A percentile compares a stretch with the other conserved stretches of the same genome.
Conservation (phyloP, 2,329 filamentous ascomycete genomes). For the Dactylellina parvicollis region DNA sequence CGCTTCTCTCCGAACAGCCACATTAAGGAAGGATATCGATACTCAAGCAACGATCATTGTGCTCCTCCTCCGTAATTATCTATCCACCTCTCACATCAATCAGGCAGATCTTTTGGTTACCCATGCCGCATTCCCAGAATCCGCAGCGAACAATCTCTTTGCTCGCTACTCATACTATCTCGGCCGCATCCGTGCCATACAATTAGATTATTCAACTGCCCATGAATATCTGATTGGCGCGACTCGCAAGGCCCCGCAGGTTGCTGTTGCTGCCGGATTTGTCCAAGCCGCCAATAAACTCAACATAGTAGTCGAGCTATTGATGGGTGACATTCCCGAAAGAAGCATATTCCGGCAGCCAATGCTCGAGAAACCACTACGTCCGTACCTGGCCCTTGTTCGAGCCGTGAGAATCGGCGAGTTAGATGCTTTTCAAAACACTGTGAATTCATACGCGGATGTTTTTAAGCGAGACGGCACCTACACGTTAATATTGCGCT, state of each 20-base stretch:
- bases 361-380: slow-evolving; percentile 83
- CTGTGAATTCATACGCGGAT: slow-evolving; percentile 81
- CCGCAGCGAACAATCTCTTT: slow-evolving; percentile 97
- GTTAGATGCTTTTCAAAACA: slow-evolving; percentile 88
- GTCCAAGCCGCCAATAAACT: slow-evolving; percentile 96
- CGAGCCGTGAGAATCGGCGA: slow-evolving; percentile 97
- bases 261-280: slow-evolving; percentile 88
- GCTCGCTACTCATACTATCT: slow-evolving; percentile 97
- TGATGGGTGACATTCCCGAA: slow-evolving; percentile 99
- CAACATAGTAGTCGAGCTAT: slow-evolving; percentile 91
- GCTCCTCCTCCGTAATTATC: slow-evolving; percentile 91
- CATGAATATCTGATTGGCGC: slow-evolving; percentile 93
- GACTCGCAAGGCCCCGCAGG: slow-evolving; percentile 92
- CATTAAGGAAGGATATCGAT: slow-evolving; percentile 93
- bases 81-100: slow-evolving; percentile 93
- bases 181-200: slow-evolving; percentile 93
- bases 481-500: slow-evolving; percentile 91
- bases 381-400: slow-evolving; percentile 92
- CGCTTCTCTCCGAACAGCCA: slow-evolving; percentile 89
- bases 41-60: slow-evolving; percentile 98
- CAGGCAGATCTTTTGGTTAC: slow-evolving; percentile 96
- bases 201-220: slow-evolving; percentile 95
- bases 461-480: slow-evolving; percentile 93
- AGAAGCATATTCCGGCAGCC: slow-evolving; percentile 92
- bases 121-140: slow-evolving; percentile 92